Percentiles rank a stretch among this genome's conserved stretches.
These are phyloP conservation scores for Leccinum subrobustum DNA, from an alignment of 1,284 basidiomycete genomes.

Conservation along the genomic window DNA sequence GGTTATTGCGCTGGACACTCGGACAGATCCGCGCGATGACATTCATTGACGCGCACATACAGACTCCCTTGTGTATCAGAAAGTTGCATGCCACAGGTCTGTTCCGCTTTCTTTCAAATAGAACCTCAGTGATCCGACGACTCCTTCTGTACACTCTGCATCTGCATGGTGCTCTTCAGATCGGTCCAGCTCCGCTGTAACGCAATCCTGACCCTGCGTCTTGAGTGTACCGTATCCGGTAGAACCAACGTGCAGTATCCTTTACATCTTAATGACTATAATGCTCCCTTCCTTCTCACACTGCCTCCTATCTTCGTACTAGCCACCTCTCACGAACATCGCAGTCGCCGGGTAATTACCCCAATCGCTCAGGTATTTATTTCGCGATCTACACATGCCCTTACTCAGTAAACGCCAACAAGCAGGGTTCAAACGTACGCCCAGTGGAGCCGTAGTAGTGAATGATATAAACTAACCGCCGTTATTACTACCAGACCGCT, in stretches of 20 bases:
- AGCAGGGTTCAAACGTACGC: slow-evolving; percentile 27
- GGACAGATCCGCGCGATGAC: slow-evolving; percentile 26
- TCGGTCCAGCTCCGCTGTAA: slow-evolving; percentile 38
- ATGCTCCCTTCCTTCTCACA: slow-evolving; percentile 11
- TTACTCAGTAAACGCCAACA: slow-evolving; percentile 9
- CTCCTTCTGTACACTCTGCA: slow-evolving; percentile 39
- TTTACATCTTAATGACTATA: slow-evolving; percentile 17
- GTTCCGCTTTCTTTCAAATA: slow-evolving; percentile 21
- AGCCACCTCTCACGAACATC: slow-evolving; percentile 42
- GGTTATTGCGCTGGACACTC: slow-evolving; percentile 28
- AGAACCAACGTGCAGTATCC: slow-evolving; percentile 39
- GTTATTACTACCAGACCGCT: slow-evolving; percentile 35
- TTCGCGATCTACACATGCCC: slow-evolving; percentile 9
- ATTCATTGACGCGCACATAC: slow-evolving; percentile 27
- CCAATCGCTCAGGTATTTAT: slow-evolving; percentile 43
- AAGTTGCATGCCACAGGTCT: slow-evolving; percentile 31
- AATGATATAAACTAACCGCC: slow-evolving; percentile 13
- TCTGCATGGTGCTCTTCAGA: slow-evolving; percentile 40
- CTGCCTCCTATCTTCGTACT: slow-evolving; percentile 45
- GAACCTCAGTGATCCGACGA: slow-evolving; percentile 12
- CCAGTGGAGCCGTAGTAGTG: slow-evolving; percentile 8
- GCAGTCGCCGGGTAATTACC: slow-evolving; percentile 38
- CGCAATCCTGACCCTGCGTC: slow-evolving; percentile 31
- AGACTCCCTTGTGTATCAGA: slow-evolving; percentile 36
- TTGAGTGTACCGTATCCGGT: slow-evolving; percentile 30